These are phyloP conservation scores for Diplodia corticola DNA, from an alignment of 2,329 filamentous ascomycete genomes.

Conservation along the genomic window DNA sequence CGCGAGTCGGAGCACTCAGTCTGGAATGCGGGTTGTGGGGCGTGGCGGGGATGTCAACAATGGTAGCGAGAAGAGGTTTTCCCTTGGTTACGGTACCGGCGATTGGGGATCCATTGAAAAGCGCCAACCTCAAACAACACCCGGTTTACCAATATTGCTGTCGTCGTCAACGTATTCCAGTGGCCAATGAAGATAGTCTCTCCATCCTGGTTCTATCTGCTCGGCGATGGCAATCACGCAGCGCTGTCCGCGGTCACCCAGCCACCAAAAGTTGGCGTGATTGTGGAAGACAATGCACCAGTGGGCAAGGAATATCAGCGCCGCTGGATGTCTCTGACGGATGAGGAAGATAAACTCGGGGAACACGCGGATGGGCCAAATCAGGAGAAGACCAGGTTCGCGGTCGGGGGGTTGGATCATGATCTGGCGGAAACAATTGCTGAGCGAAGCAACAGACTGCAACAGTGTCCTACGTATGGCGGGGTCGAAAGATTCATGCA, in stretches of 20 bases:
- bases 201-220: slow-evolving; percentile 18
- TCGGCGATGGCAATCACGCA: slow-evolving; percentile 18
- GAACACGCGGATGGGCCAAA: slow-evolving; percentile 42
- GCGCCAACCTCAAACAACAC: neutral
- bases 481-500: slow-evolving; percentile 10
- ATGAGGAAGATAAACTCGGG: slow-evolving; percentile 36
- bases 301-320: slow-evolving; percentile 42
- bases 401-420: slow-evolving; percentile 30
- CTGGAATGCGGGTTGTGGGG: neutral
- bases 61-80: neutral
- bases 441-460: slow-evolving; percentile 4
- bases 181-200: slow-evolving; percentile 20
- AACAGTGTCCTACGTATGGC: slow-evolving; percentile 15
- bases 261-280: slow-evolving; percentile 44
- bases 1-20: neutral
- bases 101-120: neutral
- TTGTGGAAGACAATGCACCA: slow-evolving; percentile 41
- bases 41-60: neutral
- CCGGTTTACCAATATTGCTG: slow-evolving; percentile 5
- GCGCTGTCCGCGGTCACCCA: slow-evolving; percentile 34
- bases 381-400: slow-evolving; percentile 37
- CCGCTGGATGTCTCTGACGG: slow-evolving; percentile 34
- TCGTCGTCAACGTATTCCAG: slow-evolving; percentile 21
- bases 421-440: slow-evolving; percentile 17
- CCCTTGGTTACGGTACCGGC: neutral